Evolutionary conservation across 768 basidiomycete genomes (phyloP), one percentile per base, ranked within the genome.

Genomic region (Boletus sensibilis): DNA sequence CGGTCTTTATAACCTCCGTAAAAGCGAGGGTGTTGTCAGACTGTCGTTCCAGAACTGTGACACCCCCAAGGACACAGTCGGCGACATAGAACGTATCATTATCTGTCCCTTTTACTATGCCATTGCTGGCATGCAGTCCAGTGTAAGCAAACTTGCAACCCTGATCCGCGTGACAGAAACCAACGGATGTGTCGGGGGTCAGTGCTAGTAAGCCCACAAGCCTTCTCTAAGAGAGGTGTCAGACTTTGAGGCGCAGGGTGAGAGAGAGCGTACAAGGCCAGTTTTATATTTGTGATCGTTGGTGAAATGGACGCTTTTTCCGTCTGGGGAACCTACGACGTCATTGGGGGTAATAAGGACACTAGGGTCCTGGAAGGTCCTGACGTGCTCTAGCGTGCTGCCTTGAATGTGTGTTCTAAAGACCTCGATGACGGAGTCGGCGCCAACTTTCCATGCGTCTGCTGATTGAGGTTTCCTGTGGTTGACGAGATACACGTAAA

Each of bases 401-500:
- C 76, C 72, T 13, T 81, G 80, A 2, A 79, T 58, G 0, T 58
- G 69, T 1, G 82, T 85, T 62, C 78, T 79, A 67, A 90, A 90
- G 21, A 92, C 76, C 65, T 92, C 89, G 23, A 92, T 72, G 50
- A 76, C 80, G 1, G 87, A 88, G 65, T 90, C 84, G 1, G 88
- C 86, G n/a, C 89, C 90, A 6, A 79, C 75, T 14, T 65, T 60
- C 7, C 55, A 61, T 1, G 81, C 70, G 23, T 74, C 65, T 13
- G 69, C 74, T 16, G 68, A 68, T 2, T 74, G 53, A 0, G 87
- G 87, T 20, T 72, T 74, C 31, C 85, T 82, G 66, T 90, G 88
- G 65, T 90, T 90, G 59, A 90, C 75, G n/a, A 87, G 73, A 63
- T 88, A 90, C 16, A 90, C 73, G 58, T 79, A 87, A 10, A 88